These are phyloP conservation scores for Colletotrichum viniferum DNA, from an alignment of 2,329 filamentous ascomycete genomes.

Conservation along the genomic window DNA sequence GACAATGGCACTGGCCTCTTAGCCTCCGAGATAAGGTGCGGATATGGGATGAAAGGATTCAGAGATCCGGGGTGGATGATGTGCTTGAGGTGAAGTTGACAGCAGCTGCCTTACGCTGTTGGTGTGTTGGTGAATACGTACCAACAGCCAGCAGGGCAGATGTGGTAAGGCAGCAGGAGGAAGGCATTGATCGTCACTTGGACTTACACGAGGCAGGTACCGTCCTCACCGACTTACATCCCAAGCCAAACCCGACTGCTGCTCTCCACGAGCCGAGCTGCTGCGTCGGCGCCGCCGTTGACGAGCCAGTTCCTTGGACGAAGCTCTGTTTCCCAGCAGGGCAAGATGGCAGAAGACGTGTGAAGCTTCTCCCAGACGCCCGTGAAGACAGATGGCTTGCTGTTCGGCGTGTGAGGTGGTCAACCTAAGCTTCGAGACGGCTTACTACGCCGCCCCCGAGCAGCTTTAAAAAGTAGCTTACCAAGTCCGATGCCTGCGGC, in stretches of 20 bases:
- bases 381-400: not conserved
- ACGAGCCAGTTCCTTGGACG: not conserved
- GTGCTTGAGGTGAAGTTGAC: not conserved
- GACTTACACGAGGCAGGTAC: not conserved
- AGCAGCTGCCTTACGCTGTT: not conserved
- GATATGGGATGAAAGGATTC: not conserved
- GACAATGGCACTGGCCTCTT: not conserved
- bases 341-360: not conserved
- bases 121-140: not conserved
- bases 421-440: not conserved
- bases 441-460: not conserved
- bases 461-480: not conserved
- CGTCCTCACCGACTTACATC: not conserved
- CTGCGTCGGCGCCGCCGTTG: not conserved
- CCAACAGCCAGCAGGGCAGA: not conserved
- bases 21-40: not conserved
- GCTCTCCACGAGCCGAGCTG: not conserved
- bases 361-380: not conserved
- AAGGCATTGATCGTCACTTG: not conserved
- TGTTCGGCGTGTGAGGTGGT: not conserved
- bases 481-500: not conserved
- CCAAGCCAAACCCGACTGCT: not conserved
- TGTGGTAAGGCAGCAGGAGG: not conserved
- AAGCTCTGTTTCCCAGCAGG: not conserved
- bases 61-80: not conserved